Conservation (phyloP, 257 asterid species). For the Solanum phureja region DNA sequence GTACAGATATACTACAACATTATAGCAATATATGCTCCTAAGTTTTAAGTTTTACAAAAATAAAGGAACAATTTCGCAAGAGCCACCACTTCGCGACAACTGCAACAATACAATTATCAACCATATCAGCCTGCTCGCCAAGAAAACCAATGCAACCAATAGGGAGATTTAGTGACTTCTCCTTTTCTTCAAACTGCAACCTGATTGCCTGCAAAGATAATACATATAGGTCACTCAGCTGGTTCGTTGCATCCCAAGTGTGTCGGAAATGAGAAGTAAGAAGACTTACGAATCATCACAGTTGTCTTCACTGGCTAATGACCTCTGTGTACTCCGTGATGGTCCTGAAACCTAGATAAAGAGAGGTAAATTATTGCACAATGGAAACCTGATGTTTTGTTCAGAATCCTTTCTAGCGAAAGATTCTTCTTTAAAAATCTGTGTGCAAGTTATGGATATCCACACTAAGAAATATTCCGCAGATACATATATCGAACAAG, state of each 20-base stretch:
- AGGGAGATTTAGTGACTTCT: constrained; percentile 22
- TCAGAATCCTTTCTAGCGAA: not conserved
- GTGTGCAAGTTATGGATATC: not conserved
- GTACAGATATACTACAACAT: constrained; percentile 25
- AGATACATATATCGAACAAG: not conserved
- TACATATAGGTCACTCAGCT: not conserved
- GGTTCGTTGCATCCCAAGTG: not conserved
- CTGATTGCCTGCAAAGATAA: constrained; percentile 41
- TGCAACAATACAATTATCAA: not conserved
- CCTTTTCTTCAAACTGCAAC: constrained; percentile 58
- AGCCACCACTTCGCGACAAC: constrained; percentile 17
- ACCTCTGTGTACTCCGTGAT: constrained; percentile 39
- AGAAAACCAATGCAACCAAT: not conserved
- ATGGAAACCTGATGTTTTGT: not conserved
- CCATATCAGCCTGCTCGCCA: not conserved
- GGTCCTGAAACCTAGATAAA: constrained; percentile 40
- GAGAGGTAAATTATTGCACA: not conserved
- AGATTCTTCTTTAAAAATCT: not conserved
- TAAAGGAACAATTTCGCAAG: constrained; percentile 8
- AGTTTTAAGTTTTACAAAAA: constrained; percentile 10
- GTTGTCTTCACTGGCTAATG: constrained; percentile 48
- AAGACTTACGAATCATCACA: constrained; percentile 65
- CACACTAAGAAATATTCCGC: not conserved
- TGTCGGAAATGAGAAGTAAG: not conserved
- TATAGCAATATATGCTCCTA: constrained; percentile 17